Conservation (phyloP, 2,329 filamentous ascomycete genomes). For the Fusarium napiforme region DNA sequence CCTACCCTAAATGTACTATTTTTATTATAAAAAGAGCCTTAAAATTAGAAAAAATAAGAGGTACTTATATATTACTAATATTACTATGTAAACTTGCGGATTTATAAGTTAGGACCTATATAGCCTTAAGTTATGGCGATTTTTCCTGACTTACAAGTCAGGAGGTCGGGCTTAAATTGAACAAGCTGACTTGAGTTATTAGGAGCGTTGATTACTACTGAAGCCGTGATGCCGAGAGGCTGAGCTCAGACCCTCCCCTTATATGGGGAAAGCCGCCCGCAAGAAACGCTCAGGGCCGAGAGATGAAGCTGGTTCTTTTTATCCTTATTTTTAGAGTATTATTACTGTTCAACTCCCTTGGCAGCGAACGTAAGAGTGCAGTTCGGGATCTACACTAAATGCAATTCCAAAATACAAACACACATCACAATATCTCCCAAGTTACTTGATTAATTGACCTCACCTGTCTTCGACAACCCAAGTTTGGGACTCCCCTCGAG, state of each 20-base stretch:
- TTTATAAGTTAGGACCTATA: too few species aligned
- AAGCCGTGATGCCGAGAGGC: constrained; percentile 47
- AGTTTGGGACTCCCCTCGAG: neutral
- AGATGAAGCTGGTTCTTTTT: neutral
- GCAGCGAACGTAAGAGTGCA: neutral
- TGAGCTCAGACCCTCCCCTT: constrained; percentile 38
- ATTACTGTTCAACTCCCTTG: accelerated
- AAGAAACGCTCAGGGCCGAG: neutral
- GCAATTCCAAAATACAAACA: accelerated
- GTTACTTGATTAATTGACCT: neutral
- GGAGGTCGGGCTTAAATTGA: too few species aligned
- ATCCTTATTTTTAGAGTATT: neutral
- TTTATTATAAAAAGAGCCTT: too few species aligned
- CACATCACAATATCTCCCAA: too few species aligned
- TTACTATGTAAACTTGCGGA: too few species aligned
- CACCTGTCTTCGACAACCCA: neutral
- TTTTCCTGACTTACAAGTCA: too few species aligned
- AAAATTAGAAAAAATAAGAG: too few species aligned
- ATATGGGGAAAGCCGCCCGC: constrained; percentile 29
- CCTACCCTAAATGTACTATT: too few species aligned
- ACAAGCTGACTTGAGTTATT: too few species aligned
- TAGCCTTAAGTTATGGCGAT: too few species aligned
- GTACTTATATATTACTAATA: too few species aligned
- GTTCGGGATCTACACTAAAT: accelerated
- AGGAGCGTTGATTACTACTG: constrained; percentile 13